Evolutionary conservation across 106 monocot genomes (phyloP), one percentile per base, ranked within the genome.

Genomic region (Dioscorea alata): DNA sequence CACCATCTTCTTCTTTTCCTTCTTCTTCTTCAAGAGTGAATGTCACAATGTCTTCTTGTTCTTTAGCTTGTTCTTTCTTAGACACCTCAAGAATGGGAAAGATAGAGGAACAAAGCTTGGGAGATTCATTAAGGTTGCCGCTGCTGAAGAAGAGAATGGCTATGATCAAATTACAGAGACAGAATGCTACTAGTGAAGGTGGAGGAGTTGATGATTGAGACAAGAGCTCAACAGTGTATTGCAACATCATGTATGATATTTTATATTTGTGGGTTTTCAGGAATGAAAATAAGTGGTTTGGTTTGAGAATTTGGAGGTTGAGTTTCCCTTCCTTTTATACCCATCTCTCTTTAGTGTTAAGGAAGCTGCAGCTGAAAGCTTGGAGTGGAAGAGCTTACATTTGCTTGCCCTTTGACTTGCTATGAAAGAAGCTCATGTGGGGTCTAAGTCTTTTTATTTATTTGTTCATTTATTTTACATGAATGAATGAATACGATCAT

Each of bases 141-240:
- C 70, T 50, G 21, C 10, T 31, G 8, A 71, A 65, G 28, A 77
- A 22, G 49, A 77, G 77, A 57, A 77, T 8, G 59, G 71, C 71
- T 28, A 71, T 23, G 8, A 77, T 77, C 1, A 77, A 57, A 21
- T 77, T 61, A 59, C 77, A 77, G 58, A 71, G 49, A 48, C 70
- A 77, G 65, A 77, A 77, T 64, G 77, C 65, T 1, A 77, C 59
- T 8, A 77, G 20, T 1, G 77, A 66, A 14, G 49, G 16, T 0
- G 58, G 48, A 50, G 75, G 10, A 42, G 35, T 15, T 19, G 64
- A 31, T 14, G 32, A 50, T 3, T 4, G 12, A 24, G 50, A 17
- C 12, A 61, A 15, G 49, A 24, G 18, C 22, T 57, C 73, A 12
- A 65, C 52, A 5, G 73, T 63, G 19, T 54, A 73, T 4, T 23